A percentile compares a stretch with the other conserved stretches of the same genome.
phyloP scores from a whole-genome alignment of 805 yeast species.

The Cyberlindnera amylophila region DNA sequence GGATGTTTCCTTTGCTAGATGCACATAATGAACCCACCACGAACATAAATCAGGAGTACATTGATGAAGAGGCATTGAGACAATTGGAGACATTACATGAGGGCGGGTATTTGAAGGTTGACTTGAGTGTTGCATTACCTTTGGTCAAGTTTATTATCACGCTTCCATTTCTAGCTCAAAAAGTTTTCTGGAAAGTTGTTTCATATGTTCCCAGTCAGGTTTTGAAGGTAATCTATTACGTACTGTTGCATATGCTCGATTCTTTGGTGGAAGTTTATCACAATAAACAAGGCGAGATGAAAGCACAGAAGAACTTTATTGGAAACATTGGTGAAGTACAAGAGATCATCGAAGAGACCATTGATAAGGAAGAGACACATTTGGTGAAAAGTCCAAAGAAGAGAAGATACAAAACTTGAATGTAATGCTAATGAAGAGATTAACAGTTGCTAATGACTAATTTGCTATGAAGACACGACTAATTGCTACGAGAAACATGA shows the following conservation, averaged over 20 bases:
- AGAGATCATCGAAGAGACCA: background rate
- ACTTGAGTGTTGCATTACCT: constrained; percentile 6
- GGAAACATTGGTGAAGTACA: background rate
- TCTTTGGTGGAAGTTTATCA: constrained; percentile 10
- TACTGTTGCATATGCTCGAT: constrained; percentile 14
- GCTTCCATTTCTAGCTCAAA: constrained; percentile 10
- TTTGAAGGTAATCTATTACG: constrained; percentile 5
- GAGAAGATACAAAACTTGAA: constrained; percentile 1
- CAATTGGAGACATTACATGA: constrained; percentile 10
- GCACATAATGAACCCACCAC: background rate
- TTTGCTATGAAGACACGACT: background rate
- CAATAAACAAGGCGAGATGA: constrained; percentile 3
- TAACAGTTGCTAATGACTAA: background rate
- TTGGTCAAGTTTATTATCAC: constrained; percentile 4
- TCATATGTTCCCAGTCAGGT: constrained; percentile 16
- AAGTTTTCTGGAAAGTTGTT: constrained; percentile 13
- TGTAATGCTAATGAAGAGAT: background rate
- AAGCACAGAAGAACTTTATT: background rate
- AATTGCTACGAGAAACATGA: background rate
- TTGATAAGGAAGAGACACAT: background rate
- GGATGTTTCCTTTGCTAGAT: constrained; percentile 1
- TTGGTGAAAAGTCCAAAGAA: constrained; percentile 2
- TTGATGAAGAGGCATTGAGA: constrained; percentile 9
- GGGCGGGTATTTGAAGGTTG: constrained; percentile 3
- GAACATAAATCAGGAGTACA: background rate